A percentile compares a stretch with the other conserved stretches of the same genome.
phyloP scores from a whole-genome alignment of 2,329 filamentous ascomycete species.

The Ophiostoma fasciatum region DNA sequence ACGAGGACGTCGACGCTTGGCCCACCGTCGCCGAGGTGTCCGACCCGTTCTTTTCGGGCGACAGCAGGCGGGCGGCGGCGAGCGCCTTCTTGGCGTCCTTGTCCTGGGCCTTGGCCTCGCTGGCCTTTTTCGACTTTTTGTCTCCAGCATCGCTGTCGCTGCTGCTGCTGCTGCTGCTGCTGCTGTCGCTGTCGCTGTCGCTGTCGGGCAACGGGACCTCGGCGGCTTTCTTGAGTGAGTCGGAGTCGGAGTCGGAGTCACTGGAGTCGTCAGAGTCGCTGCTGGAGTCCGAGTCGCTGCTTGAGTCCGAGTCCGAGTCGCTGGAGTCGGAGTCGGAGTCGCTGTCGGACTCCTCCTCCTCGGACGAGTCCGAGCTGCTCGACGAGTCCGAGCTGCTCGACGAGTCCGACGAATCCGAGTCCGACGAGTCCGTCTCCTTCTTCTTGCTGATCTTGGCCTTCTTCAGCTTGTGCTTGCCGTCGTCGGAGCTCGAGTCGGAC shows the following conservation, averaged over 20 bases:
- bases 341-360: constrained; percentile 8
- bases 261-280: constrained; percentile 1
- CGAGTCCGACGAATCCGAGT: constrained; percentile 10
- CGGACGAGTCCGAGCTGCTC: not conserved
- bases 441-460: constrained; percentile 11
- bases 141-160: constrained; percentile 1
- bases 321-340: constrained; percentile 13
- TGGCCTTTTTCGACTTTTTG: constrained; percentile 1
- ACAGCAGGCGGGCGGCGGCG: constrained; percentile 2
- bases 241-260: constrained; percentile 9
- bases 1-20: constrained; percentile 29
- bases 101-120: not conserved
- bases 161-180: constrained; percentile 5
- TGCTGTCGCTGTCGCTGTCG: constrained; percentile 5
- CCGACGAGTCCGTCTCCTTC: constrained; percentile 3
- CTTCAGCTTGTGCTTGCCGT: constrained; percentile 13
- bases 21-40: constrained; percentile 34
- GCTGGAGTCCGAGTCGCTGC: constrained; percentile 10
- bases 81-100: not conserved
- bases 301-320: constrained; percentile 20
- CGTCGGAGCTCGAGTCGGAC: not conserved
- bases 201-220: constrained; percentile 1
- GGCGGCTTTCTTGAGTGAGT: constrained; percentile 14
- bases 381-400: constrained; percentile 18
- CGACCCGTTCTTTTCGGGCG: constrained; percentile 16